Evolutionary conservation across 805 yeast genomes (phyloP).

Genomic region (Candida ovalis): DNA sequence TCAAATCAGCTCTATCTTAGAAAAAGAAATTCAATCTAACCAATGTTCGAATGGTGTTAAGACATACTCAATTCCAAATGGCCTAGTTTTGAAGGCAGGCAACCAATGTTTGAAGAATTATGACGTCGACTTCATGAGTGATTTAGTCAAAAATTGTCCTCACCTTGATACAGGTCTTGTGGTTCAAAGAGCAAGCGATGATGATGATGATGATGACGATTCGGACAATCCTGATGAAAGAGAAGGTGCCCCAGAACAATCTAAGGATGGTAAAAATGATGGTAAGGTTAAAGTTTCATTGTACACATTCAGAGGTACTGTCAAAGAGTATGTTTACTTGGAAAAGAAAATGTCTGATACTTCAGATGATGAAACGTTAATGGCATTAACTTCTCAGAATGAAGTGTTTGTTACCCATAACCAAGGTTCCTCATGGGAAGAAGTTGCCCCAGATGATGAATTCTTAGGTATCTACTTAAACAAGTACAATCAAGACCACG

Average conservation of each 20-base stretch:
- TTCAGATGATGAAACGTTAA: slow-evolving; percentile 55
- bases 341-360: slow-evolving; percentile 43
- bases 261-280: slow-evolving; percentile 33
- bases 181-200: slow-evolving; percentile 6
- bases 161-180: slow-evolving; percentile 2
- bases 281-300: slow-evolving; percentile 40
- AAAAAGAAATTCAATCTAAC: slow-evolving; percentile 4
- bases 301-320: slow-evolving; percentile 49
- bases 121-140: neutral
- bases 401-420: slow-evolving; percentile 66
- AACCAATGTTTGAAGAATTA: slow-evolving; percentile 1
- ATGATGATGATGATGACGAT: slow-evolving; percentile 12
- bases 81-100: slow-evolving; percentile 8
- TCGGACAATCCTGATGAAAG: slow-evolving; percentile 30
- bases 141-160: slow-evolving; percentile 7
- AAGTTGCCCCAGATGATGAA: slow-evolving; percentile 41
- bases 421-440: slow-evolving; percentile 56
- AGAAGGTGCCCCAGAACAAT: slow-evolving; percentile 32
- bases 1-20: slow-evolving; percentile 22
- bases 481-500: slow-evolving; percentile 48
- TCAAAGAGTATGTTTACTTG: slow-evolving; percentile 56
- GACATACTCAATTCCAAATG: slow-evolving; percentile 12
- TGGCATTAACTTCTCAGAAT: slow-evolving; percentile 53
- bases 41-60: slow-evolving; percentile 13
- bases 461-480: slow-evolving; percentile 55